Base-by-base conservation (phyloP, 2,329 filamentous ascomycete genomes). In the Drechslera avenae region DNA sequence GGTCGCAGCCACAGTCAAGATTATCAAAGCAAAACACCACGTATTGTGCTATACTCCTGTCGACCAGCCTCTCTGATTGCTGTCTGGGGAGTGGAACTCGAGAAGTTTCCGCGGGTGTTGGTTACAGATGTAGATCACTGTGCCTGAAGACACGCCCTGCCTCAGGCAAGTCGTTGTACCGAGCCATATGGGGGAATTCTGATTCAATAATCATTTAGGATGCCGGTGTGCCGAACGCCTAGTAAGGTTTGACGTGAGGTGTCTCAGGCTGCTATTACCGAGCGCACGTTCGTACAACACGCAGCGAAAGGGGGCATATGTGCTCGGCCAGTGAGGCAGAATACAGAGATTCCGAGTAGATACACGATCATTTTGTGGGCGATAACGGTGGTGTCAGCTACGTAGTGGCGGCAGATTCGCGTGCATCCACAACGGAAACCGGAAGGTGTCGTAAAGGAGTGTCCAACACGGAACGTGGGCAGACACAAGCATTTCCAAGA, bases 211-310 rank as follows among this genome's bases (percentile, higher is more conserved):
- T 23, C 37, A 2, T 14, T 21, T n/a, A 23, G 10, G 42, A 42
- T 31, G 41, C 16, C 32, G 21, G 14, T 16, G 21, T 30, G 28
- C 33, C 33, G 34, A 50, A 51, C 39, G 43, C 44, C 39, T 52
- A 47, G 43, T 18, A 36, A 14, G 36, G 36, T 36, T 41, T 41
- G 47, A 47, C 40, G 39, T 52, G 46, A 44, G 34, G 31, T 57
- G 40, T 51, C 48, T 44, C 49, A 57, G 26, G 35, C 30, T 55
- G 50, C 49, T 45, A 46, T 49, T 57, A 53, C 47, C 53, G 46
- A 32, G 28, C 39, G 49, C 39, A 40, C 36, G 36, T 37, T 44
- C 30, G 39, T 45, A 36, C 35, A 35, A 36, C 35, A 37, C 30
- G 47, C 43, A 45, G 52, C 45, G 56, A 59, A 55, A 41, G 28